Base-by-base conservation (phyloP, 225 moss, liverwort and hornwort genomes). In the Sphagnum tenellum region DNA sequence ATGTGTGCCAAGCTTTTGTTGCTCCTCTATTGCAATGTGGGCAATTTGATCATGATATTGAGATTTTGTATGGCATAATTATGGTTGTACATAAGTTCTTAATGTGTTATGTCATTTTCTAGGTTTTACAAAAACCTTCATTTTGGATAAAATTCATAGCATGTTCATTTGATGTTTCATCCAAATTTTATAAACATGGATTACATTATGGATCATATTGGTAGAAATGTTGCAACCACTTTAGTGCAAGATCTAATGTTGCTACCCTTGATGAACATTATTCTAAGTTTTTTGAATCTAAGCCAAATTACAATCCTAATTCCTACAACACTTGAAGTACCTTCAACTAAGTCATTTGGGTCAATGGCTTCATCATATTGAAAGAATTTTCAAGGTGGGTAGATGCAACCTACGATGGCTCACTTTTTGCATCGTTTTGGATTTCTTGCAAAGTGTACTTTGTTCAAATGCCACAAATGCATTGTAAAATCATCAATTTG, bases 91-190 rank as follows among this genome's bases (percentile, higher is more conserved):
- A 12, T 5, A 9, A n/a, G 58, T 59, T 5, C 8, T 59, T 5
- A 59, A 59, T 59, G 58, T 59, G 1, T 59, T 59, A 12, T n/a
- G 52, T 52, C 52, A 6, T 9, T 52, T 52, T 52, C 52, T 5
- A 9, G 9, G 29, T 29, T 29, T 29, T 29, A 29, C 29, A 29
- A 29, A 29, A 52, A 5, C 52, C 9, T 52, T 52, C 52, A 52
- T 5, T 52, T 5, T 0, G 2, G 52, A 6, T 5, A 52, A 52
- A 9, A 9, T 2, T 0, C 52, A 59, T 59, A 59, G 12, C 5
- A 59, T 59, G 14, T 59, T 59, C 9, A n/a, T n/a, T 59, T 59
- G 58, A 59, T 59, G 14, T n/a, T 59, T n/a, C 9, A 59, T 59
- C 58, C 2, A 8, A 1, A n/a, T 2, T 59, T 59, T 29, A 59